Evolutionary conservation across 306 rosid species (phyloP).

Genomic region (Hippophae gyantsensis): DNA sequence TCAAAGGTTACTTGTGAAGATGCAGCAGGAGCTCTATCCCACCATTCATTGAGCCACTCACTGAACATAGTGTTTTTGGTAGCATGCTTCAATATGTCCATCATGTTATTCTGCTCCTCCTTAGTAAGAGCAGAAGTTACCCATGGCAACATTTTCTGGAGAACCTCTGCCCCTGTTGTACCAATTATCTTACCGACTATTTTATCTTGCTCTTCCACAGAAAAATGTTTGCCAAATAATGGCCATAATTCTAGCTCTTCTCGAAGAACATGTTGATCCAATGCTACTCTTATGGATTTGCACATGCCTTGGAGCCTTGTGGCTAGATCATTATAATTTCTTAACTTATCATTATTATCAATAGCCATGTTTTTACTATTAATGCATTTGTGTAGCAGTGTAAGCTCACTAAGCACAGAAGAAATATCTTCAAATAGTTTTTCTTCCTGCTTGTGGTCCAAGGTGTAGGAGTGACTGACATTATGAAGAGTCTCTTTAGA

Average conservation of each 20-base stretch:
- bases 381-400: conserved; percentile 20
- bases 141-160: conserved; percentile 93
- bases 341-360: conserved; percentile 17
- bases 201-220: conserved; percentile 91
- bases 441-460: conserved; percentile 44
- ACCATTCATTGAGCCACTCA: conserved; percentile 90
- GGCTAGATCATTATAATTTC: conserved; percentile 30
- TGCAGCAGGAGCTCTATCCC: conserved; percentile 57
- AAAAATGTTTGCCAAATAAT: conserved; percentile 71
- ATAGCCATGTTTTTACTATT: conserved; percentile 3
- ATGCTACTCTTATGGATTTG: conserved; percentile 73
- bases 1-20: conserved; percentile 40
- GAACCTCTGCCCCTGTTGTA: conserved; percentile 94
- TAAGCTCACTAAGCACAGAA: conserved; percentile 27
- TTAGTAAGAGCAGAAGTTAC: conserved; percentile 84
- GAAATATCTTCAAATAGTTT: conserved; percentile 35
- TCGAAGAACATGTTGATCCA: conserved; percentile 83
- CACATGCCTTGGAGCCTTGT: conserved; percentile 93
- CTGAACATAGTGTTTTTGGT: conserved; percentile 86
- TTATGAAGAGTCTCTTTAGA: conserved; percentile 40
- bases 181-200: conserved; percentile 86
- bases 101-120: conserved; percentile 80
- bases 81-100: conserved; percentile 94
- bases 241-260: conserved; percentile 95
- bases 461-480: conserved; percentile 41